Evolutionary conservation across 2,329 filamentous ascomycete species (phyloP).

Genomic region (Chaetomiaceae sp.): DNA sequence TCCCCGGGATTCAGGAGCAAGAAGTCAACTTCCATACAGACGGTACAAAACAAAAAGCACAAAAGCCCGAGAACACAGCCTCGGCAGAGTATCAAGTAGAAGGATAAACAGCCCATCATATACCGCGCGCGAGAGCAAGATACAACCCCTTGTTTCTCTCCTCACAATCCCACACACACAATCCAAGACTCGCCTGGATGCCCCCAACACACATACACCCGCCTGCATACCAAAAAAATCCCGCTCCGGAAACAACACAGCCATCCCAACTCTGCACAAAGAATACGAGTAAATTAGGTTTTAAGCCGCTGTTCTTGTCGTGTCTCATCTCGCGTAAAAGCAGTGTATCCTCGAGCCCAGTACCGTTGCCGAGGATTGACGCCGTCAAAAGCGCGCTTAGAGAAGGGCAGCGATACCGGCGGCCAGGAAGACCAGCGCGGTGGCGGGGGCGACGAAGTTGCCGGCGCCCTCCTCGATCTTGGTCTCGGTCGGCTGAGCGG

Average conservation of each 20-base stretch:
- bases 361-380: slow-evolving; percentile 2
- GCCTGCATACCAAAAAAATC: background rate
- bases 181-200: background rate
- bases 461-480: slow-evolving; percentile 31
- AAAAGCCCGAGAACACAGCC: slow-evolving; percentile 20
- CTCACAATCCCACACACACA: background rate
- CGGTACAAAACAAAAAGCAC: slow-evolving; percentile 9
- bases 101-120: slow-evolving; percentile 8
- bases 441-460: slow-evolving; percentile 31
- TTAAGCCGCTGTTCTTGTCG: background rate
- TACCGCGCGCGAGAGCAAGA: background rate
- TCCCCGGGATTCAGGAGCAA: slow-evolving; percentile 18
- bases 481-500: slow-evolving; percentile 20
- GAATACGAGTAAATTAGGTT: slow-evolving; percentile 7
- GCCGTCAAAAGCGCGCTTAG: slow-evolving; percentile 28
- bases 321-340: slow-evolving; percentile 27
- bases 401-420: slow-evolving; percentile 29
- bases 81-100: slow-evolving; percentile 20
- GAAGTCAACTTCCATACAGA: slow-evolving; percentile 6
- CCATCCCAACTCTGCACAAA: slow-evolving; percentile 24
- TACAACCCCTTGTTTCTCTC: background rate
- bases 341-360: slow-evolving; percentile 15
- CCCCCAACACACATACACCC: slow-evolving; percentile 1
- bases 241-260: slow-evolving; percentile 15
- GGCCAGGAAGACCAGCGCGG: slow-evolving; percentile 28